phyloP scores from a whole-genome alignment of 1,284 basidiomycete genomes.

The Leccinum subrobustum region DNA sequence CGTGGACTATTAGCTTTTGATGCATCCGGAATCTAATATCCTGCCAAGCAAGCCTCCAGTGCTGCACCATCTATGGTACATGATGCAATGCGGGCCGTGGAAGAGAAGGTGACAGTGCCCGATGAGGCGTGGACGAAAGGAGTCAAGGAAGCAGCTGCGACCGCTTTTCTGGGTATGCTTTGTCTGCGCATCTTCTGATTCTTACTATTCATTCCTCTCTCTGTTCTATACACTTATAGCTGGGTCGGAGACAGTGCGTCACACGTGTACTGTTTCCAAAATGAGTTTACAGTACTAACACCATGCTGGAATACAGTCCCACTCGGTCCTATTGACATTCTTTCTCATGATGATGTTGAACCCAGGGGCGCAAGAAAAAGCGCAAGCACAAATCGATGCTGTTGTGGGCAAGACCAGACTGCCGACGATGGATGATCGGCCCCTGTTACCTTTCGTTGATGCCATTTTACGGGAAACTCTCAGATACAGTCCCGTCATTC shows the following conservation, averaged over 20 bases:
- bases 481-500: background rate
- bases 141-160: conserved; percentile 1
- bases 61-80: background rate
- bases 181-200: background rate
- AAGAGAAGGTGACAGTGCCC: background rate
- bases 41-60: background rate
- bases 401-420: background rate
- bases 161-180: background rate
- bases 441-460: background rate
- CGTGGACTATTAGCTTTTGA: background rate
- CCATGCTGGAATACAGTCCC: background rate
- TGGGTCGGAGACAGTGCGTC: background rate
- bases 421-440: background rate
- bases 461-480: background rate
- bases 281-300: background rate
- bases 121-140: background rate
- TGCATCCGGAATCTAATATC: background rate
- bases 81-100: background rate
- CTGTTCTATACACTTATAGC: background rate
- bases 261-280: background rate
- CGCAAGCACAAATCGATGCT: conserved; percentile 10
- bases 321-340: conserved; percentile 3
- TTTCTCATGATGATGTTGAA: conserved; percentile 8
- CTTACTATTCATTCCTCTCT: background rate
- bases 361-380: conserved; percentile 2